Evolutionary conservation across 1,139 yeast species (phyloP).

Genomic region (Candida tropicalis): DNA sequence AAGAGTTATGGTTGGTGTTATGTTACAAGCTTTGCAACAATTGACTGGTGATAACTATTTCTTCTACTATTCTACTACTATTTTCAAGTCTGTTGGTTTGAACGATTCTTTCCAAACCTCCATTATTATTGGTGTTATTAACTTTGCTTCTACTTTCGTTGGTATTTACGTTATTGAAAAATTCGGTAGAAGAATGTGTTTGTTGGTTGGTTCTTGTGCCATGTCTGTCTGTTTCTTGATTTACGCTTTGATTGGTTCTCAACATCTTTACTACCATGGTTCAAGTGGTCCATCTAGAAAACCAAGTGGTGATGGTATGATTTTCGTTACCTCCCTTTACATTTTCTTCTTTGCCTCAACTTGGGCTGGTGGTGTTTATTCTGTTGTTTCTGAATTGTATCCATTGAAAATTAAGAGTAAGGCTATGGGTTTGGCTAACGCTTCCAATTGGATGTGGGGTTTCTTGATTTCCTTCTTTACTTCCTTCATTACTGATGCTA

Average conservation of each 20-base stretch:
- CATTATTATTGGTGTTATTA: constrained; percentile 76
- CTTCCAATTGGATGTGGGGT: constrained; percentile 80
- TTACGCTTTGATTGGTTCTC: constrained; percentile 63
- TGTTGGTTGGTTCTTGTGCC: constrained; percentile 48
- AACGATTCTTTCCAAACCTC: constrained; percentile 80
- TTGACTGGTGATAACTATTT: constrained; percentile 81
- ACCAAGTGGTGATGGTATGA: constrained; percentile 72
- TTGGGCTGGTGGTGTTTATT: constrained; percentile 87
- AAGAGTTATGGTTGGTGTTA: constrained; percentile 66
- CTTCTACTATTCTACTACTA: constrained; percentile 79
- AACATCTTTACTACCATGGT: constrained; percentile 59
- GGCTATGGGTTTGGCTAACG: constrained; percentile 75
- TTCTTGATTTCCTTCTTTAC: constrained; percentile 77
- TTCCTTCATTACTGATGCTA: constrained; percentile 60
- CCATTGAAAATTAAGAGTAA: constrained; percentile 80
- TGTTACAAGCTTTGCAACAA: constrained; percentile 73
- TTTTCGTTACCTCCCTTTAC: constrained; percentile 75
- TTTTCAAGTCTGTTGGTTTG: constrained; percentile 76
- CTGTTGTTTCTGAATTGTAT: constrained; percentile 75
- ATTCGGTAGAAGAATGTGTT: constrained; percentile 70
- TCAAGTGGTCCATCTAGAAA: constrained; percentile 34
- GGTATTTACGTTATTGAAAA: constrained; percentile 69
- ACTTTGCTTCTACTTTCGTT: constrained; percentile 72
- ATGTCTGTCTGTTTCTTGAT: constrained; percentile 64
- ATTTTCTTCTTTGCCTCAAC: constrained; percentile 83